Percentiles rank a stretch among this genome's conserved stretches.
Evolutionary conservation across 805 yeast species (phyloP).

Genomic region (Lachancea mirantina): DNA sequence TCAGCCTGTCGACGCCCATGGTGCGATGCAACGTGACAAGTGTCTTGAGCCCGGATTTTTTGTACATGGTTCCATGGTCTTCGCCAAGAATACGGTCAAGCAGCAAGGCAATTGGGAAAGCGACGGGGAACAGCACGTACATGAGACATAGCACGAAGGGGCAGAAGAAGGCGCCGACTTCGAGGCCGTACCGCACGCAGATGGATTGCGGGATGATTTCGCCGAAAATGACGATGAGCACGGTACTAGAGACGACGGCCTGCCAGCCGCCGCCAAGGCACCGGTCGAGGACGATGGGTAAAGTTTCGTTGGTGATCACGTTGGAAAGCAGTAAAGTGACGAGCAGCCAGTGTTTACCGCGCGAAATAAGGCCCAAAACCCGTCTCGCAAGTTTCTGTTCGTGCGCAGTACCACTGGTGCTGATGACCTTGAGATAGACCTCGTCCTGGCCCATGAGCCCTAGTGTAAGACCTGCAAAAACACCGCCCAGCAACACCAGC

Average conservation of each 20-base stretch:
- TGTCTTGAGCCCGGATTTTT: conserved; percentile 87
- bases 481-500: conserved; percentile 73
- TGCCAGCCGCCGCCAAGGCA: conserved; percentile 97
- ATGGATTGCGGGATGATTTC: conserved; percentile 93
- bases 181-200: conserved; percentile 87
- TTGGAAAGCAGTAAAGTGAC: conserved; percentile 81
- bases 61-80: conserved; percentile 93
- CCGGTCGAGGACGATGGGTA: conserved; percentile 89
- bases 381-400: conserved; percentile 65
- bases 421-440: conserved; percentile 83
- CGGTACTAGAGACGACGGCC: conserved; percentile 91
- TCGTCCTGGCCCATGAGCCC: conserved; percentile 98
- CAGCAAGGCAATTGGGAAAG: conserved; percentile 79
- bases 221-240: conserved; percentile 87
- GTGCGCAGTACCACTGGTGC: conserved; percentile 68
- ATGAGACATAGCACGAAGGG: conserved; percentile 80
- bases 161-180: conserved; percentile 82
- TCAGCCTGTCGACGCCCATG: conserved; percentile 90
- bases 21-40: conserved; percentile 87
- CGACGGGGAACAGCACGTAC: conserved; percentile 87
- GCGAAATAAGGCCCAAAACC: conserved; percentile 63
- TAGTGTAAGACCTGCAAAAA: conserved; percentile 90
- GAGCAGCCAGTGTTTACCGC: conserved; percentile 94
- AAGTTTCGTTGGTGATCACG: conserved; percentile 88
- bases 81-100: conserved; percentile 83